These are phyloP conservation scores for Beauveria sp. DNA, from an alignment of 2,329 filamentous ascomycete species.

Conservation along the genomic window DNA sequence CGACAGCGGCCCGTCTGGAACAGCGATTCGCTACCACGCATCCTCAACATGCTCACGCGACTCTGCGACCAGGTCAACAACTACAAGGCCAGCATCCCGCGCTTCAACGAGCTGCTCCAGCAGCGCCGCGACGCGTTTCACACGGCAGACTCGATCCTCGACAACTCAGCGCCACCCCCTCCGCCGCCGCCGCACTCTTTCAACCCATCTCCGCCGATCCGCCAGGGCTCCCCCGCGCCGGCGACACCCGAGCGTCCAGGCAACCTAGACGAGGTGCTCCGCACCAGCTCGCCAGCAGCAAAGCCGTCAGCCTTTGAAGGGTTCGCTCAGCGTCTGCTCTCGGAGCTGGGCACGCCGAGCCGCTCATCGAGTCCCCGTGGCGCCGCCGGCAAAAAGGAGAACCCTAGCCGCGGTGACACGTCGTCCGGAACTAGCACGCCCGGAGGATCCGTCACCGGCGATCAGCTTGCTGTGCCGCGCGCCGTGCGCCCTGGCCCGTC, in stretches of 20 bases:
- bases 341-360: constrained; percentile 48
- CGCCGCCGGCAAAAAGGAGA: constrained; percentile 32
- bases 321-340: constrained; percentile 54
- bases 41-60: constrained; percentile 50
- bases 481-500: constrained; percentile 25
- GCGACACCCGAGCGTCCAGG: constrained; percentile 32
- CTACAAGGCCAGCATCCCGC: constrained; percentile 46
- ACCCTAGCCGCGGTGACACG: constrained; percentile 24
- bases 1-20: constrained; percentile 47
- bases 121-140: constrained; percentile 58
- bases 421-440: constrained; percentile 24
- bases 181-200: not conserved
- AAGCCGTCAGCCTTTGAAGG: constrained; percentile 50
- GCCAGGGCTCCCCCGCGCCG: constrained; percentile 23
- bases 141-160: constrained; percentile 44
- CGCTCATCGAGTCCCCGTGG: constrained; percentile 39
- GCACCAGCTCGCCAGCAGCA: constrained; percentile 44
- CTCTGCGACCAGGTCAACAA: constrained; percentile 47
- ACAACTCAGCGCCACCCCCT: constrained; percentile 22
- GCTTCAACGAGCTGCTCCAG: constrained; percentile 65
- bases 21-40: constrained; percentile 39
- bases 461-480: constrained; percentile 20
- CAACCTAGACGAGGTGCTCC: constrained; percentile 35
- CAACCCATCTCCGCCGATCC: constrained; percentile 12
- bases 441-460: constrained; percentile 18